Evolutionary conservation across 2,329 filamentous ascomycete species (phyloP).

Genomic region (Shiraia bambusicola): DNA sequence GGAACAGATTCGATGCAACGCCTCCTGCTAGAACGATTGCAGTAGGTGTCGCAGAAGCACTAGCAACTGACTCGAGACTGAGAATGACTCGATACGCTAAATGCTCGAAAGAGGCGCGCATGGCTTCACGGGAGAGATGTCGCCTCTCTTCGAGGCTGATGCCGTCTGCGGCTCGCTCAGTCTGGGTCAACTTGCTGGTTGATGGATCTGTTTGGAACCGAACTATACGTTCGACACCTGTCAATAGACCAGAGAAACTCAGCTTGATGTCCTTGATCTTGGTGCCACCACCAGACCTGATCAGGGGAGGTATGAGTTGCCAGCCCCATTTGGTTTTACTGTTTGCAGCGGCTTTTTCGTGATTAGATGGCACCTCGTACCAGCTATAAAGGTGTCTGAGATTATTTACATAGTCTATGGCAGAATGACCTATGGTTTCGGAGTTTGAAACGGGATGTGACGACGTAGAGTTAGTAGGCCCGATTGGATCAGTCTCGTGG

Average conservation of each 20-base stretch:
- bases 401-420: slow-evolving; percentile 20
- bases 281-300: slow-evolving; percentile 46
- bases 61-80: slow-evolving; percentile 54
- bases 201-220: slow-evolving; percentile 38
- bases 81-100: slow-evolving; percentile 73
- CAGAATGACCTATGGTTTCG: slow-evolving; percentile 11
- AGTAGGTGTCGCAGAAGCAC: slow-evolving; percentile 5
- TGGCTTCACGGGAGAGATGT: slow-evolving; percentile 69
- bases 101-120: slow-evolving; percentile 86
- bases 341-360: slow-evolving; percentile 59
- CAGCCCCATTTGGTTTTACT: slow-evolving; percentile 60
- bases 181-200: slow-evolving; percentile 32
- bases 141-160: slow-evolving; percentile 63
- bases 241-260: slow-evolving; percentile 69
- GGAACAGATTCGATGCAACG: slow-evolving; percentile 81
- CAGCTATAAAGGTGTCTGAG: slow-evolving; percentile 37
- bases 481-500: neutral
- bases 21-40: slow-evolving; percentile 85
- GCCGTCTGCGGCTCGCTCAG: slow-evolving; percentile 32
- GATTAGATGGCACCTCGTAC: slow-evolving; percentile 61
- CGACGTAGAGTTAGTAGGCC: neutral
- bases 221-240: slow-evolving; percentile 62
- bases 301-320: slow-evolving; percentile 68
- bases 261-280: slow-evolving; percentile 38
- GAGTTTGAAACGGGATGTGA: neutral